Base-by-base conservation (phyloP, 352 stramenopile species). In the Phytophthora crassamura region DNA sequence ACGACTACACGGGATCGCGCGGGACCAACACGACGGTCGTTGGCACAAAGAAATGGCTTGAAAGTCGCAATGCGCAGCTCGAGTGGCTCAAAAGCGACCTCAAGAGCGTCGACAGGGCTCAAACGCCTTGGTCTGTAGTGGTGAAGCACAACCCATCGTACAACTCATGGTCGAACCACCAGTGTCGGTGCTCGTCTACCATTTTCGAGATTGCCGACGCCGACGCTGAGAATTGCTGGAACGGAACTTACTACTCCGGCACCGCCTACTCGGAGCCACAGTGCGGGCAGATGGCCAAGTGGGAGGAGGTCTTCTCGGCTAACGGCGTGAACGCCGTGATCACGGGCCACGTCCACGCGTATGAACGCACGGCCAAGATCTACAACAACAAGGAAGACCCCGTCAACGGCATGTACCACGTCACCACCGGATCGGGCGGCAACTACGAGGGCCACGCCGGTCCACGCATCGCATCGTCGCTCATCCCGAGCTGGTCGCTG, bases 71-170 rank as follows among this genome's bases (percentile, higher is more conserved):
- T 35, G 46, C 45, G 2, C 70, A 78, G 32, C 57, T 78, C 16
- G 70, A 70, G 7, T 97, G 86, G 77, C 67, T 97, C 33, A 72
- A 90, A 46, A 51, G 61, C 11, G 85, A 94, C 56, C 65, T 97
- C 28, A 25, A 67, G 40, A 57, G 10, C 14, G 77, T 97, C 0
- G 77, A 97, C 71, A 68, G 89, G 48, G 78, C 22, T 3, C 40
- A 74, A 11, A 95, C 85, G 2, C 91, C 91, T 18, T 97, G 89
- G 89, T 60, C 97, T 5, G 58, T 97, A 25, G 57, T 97, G 14
- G 79, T 94, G 55, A 78, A 77, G 22, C 89, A 97, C 69, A 78
- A 84, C 41, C 82, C 84, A 4, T 87, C 59, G 40, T 91, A 91
- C 69, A 90, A 88, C 64, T 80, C 67, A 18, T 90, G 84, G 75